Base-by-base conservation (phyloP, 2,329 filamentous ascomycete genomes). In the Sclerotinia borealis region DNA sequence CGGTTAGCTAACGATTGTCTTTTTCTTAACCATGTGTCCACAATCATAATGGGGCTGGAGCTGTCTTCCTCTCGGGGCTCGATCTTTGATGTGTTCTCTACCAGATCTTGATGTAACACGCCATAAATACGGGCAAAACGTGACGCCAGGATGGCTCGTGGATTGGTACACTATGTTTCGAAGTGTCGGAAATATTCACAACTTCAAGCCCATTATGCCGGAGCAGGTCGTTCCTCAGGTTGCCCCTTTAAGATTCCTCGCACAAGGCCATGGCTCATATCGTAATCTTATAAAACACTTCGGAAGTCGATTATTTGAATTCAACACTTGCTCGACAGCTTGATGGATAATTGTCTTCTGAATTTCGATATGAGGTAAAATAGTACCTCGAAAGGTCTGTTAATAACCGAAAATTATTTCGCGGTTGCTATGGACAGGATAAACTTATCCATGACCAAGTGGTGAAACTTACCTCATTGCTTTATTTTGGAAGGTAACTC, bases 201-300 rank as follows among this genome's bases (percentile, higher is more conserved):
- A 95, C 74, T 93, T 96, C 80, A 95, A 96, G 74, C 84, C 93
- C 27, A 84, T 96, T 64, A 96, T 91, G 0, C 91, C 91, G 0
- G 91, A 96, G 73, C 92, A 96, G 74, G 89, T 96, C 22, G 91
- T 92, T 4, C 90, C 91, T 0, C 91, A 95, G 73, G 89, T 95
- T 11, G 90, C 85, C 1, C 78, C 95, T 37, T 88, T 87, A 17
- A 91, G 95, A 69, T 79, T 96, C 29, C 82, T 89, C 66, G 90
- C 91, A 0, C 81, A 83, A 52, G 85, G 91, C 31, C 78, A 87
- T 41, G 91, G 91, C 93, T 13, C 91, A 91, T 1, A 87, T 96
- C 69, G 82, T 96, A 39, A 87, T 96, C 69, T 82, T 96, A 39
- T 95, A 96, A 80, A 96, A 96, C 72, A 93, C 90, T 0, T 92